phyloP scores from a whole-genome alignment of 2,329 filamentous ascomycete species.

The Dactylellina drechsleri region DNA sequence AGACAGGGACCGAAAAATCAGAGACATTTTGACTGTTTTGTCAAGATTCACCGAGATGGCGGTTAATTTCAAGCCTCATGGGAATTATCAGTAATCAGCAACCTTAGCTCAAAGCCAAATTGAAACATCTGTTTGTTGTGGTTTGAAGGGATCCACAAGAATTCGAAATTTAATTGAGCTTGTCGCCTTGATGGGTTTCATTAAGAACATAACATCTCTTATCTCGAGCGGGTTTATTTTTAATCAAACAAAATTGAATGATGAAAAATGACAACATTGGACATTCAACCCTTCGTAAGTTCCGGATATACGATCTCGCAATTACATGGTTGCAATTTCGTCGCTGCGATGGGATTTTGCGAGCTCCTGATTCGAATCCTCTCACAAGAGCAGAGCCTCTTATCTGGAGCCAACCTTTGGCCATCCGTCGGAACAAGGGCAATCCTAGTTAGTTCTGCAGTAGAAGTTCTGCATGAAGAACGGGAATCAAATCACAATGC shows the following conservation, averaged over 20 bases:
- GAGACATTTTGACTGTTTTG: background rate
- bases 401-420: slow-evolving; percentile 19
- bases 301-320: too few relatives aligned
- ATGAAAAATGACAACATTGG: too few relatives aligned
- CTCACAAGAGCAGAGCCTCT: slow-evolving; percentile 26
- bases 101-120: slow-evolving; percentile 4
- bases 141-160: slow-evolving; percentile 35
- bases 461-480: background rate
- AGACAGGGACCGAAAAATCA: slow-evolving; percentile 29
- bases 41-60: slow-evolving; percentile 29
- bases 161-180: slow-evolving; percentile 19
- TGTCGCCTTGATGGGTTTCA: slow-evolving; percentile 8
- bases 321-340: too few relatives aligned
- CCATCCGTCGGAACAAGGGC: slow-evolving; percentile 18
- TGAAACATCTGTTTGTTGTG: slow-evolving; percentile 15
- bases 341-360: too few relatives aligned
- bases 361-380: too few relatives aligned
- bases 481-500: background rate
- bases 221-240: too few relatives aligned
- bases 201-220: too few relatives aligned
- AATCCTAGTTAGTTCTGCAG: slow-evolving; percentile 8
- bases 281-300: too few relatives aligned
- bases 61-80: slow-evolving; percentile 11
- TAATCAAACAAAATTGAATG: too few relatives aligned
- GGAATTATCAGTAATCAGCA: slow-evolving; percentile 10